Conservation (phyloP, 495 filamentous ascomycete species). For the Friedmanniomyces simplex region DNA sequence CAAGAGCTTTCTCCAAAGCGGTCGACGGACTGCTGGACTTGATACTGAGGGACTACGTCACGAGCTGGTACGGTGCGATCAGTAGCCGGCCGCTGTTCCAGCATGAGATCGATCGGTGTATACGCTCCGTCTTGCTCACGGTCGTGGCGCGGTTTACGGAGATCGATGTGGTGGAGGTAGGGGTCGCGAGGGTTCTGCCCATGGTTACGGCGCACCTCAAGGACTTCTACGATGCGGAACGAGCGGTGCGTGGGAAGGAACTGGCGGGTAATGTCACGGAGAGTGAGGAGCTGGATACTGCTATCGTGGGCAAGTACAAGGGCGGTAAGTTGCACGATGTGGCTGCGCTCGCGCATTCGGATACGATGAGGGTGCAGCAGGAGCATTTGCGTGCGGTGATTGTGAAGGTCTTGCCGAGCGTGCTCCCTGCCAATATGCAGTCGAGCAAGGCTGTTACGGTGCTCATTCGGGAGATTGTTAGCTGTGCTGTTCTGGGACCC, state of each 20-base stretch:
- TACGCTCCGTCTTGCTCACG: constrained; percentile 62
- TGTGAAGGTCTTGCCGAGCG: constrained; percentile 55
- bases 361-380: constrained; percentile 73
- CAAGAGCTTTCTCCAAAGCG: constrained; percentile 65
- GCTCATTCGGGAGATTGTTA: constrained; percentile 73
- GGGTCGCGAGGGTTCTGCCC: constrained; percentile 73
- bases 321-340: constrained; percentile 86
- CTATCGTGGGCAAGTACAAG: constrained; percentile 84
- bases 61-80: constrained; percentile 80
- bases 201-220: constrained; percentile 84
- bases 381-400: constrained; percentile 70
- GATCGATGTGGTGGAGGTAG: constrained; percentile 69
- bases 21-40: constrained; percentile 71
- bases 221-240: constrained; percentile 85
- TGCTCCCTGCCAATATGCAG: constrained; percentile 63
- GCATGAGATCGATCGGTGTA: constrained; percentile 71
- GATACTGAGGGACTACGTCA: constrained; percentile 74
- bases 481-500: constrained; percentile 64
- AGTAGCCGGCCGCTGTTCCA: constrained; percentile 68
- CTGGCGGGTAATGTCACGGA: constrained; percentile 86
- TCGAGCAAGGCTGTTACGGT: constrained; percentile 70
- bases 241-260: constrained; percentile 72
- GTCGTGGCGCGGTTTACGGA: constrained; percentile 58
- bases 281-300: constrained; percentile 87
- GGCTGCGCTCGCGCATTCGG: constrained; percentile 67